Conservation (phyloP, 768 basidiomycete genomes). For the Boletus barrowsii region DNA sequence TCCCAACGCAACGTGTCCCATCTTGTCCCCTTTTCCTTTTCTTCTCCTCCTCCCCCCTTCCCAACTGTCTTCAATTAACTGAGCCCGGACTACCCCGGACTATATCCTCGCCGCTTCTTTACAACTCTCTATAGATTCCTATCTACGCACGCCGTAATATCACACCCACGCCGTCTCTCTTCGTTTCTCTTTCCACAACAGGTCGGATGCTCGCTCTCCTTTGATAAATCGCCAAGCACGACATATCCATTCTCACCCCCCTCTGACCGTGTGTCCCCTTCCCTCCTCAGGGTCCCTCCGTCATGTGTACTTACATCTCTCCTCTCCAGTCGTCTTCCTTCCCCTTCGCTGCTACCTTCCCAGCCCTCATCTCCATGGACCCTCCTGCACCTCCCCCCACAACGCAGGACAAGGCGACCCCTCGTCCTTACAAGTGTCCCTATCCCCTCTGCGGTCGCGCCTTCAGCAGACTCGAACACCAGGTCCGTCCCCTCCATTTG, state of each 20-base stretch:
- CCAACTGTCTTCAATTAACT: conserved; percentile 24
- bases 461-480: conserved; percentile 94
- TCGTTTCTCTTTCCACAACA: conserved; percentile 23
- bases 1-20: conserved; percentile 20
- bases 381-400: conserved; percentile 3
- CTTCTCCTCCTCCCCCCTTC: conserved; percentile 10
- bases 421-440: conserved; percentile 95
- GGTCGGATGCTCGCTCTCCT: conserved; percentile 12
- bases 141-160: conserved; percentile 28
- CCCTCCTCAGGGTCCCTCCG: conserved; percentile 15
- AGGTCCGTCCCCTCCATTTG: conserved; percentile 48
- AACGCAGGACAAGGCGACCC: conserved; percentile 38
- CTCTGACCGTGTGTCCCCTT: conserved; percentile 8
- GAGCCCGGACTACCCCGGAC: conserved; percentile 30
- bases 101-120: conserved; percentile 21
- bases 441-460: conserved; percentile 89
- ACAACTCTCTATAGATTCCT: conserved; percentile 26
- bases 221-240: conserved; percentile 20
- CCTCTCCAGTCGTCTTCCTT: conserved; percentile 17
- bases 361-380: conserved; percentile 24
- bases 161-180: conserved; percentile 21
- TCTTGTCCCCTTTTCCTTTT: conserved; percentile 20
- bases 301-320: conserved; percentile 32
- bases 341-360: conserved; percentile 12
- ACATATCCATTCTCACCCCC: not conserved